Evolutionary conservation across 352 stramenopile genomes (phyloP).

Genomic region (Plasmopara halstedii): DNA sequence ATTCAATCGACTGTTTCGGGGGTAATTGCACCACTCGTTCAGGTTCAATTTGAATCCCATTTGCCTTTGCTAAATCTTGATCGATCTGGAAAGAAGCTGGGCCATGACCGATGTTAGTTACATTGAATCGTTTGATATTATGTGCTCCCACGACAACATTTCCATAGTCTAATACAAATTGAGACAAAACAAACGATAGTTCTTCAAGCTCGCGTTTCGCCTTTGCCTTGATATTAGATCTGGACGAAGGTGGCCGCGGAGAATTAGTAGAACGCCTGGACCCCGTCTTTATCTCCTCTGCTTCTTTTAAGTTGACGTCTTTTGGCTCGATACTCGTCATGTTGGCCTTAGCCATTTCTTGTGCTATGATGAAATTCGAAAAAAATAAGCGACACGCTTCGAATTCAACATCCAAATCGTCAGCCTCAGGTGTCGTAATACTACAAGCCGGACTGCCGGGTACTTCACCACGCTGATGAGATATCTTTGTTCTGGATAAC

Average conservation of each 20-base stretch:
- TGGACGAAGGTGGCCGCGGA: background rate
- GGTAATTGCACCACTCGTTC: slow-evolving; percentile 89
- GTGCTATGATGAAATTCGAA: slow-evolving; percentile 63
- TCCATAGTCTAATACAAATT: slow-evolving; percentile 92
- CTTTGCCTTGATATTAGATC: slow-evolving; percentile 10
- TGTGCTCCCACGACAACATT: slow-evolving; percentile 90
- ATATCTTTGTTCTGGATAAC: slow-evolving; percentile 18
- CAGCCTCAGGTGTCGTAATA: slow-evolving; percentile 19
- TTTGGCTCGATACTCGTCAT: slow-evolving; percentile 4
- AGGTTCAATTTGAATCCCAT: slow-evolving; percentile 90
- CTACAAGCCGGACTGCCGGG: slow-evolving; percentile 15
- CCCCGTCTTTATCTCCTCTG: slow-evolving; percentile 2
- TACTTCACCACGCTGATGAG: slow-evolving; percentile 12
- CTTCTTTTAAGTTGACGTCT: slow-evolving; percentile 7
- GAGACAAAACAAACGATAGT: slow-evolving; percentile 78
- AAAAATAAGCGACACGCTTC: slow-evolving; percentile 86
- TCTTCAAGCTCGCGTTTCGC: slow-evolving; percentile 27
- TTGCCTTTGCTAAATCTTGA: slow-evolving; percentile 82
- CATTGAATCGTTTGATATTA: slow-evolving; percentile 88
- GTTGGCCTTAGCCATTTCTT: slow-evolving; percentile 32
- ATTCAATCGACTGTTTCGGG: slow-evolving; percentile 84
- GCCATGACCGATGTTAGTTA: slow-evolving; percentile 87
- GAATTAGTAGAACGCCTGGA: slow-evolving; percentile 2
- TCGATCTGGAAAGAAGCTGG: slow-evolving; percentile 88
- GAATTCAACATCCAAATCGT: slow-evolving; percentile 74